Evolutionary conservation across 495 filamentous ascomycete species (phyloP).

Genomic region (Haplographium delicatum): DNA sequence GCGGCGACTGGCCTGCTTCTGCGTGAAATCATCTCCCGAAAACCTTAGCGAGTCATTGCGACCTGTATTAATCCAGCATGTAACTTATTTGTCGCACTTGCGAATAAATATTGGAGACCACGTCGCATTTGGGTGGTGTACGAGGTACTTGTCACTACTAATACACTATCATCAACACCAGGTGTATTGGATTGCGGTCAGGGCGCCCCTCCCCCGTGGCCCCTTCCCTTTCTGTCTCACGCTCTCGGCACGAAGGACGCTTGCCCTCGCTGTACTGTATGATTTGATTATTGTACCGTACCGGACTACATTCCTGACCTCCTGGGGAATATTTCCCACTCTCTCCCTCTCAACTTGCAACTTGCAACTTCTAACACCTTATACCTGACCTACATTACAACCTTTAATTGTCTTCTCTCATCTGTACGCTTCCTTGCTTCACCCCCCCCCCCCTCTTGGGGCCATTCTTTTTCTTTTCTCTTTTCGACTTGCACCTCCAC

Average conservation of each 20-base stretch:
- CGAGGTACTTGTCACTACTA: too few species aligned
- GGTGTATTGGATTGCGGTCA: background rate
- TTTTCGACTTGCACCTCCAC: slow-evolving; percentile 5
- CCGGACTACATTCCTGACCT: background rate
- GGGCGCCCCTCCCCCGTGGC: background rate
- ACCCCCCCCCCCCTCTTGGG: background rate
- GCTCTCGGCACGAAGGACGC: background rate
- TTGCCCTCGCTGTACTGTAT: background rate
- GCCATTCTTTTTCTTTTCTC: background rate
- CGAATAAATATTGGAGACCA: background rate
- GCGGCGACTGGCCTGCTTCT: too few species aligned
- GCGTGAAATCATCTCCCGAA: too few species aligned
- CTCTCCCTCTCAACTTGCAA: background rate
- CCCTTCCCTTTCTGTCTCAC: slow-evolving; percentile 8
- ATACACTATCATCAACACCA: too few species aligned
- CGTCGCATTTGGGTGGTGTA: too few species aligned
- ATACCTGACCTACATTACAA: too few species aligned
- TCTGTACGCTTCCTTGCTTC: background rate
- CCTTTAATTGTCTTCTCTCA: too few species aligned
- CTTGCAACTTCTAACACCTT: background rate
- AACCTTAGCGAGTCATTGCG: too few species aligned
- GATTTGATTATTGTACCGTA: too few species aligned
- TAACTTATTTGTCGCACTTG: too few species aligned
- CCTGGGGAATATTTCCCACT: background rate
- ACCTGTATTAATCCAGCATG: too few species aligned